Evolutionary conservation across 768 basidiomycete genomes (phyloP).

Genomic region (Heimioporus sp.): DNA sequence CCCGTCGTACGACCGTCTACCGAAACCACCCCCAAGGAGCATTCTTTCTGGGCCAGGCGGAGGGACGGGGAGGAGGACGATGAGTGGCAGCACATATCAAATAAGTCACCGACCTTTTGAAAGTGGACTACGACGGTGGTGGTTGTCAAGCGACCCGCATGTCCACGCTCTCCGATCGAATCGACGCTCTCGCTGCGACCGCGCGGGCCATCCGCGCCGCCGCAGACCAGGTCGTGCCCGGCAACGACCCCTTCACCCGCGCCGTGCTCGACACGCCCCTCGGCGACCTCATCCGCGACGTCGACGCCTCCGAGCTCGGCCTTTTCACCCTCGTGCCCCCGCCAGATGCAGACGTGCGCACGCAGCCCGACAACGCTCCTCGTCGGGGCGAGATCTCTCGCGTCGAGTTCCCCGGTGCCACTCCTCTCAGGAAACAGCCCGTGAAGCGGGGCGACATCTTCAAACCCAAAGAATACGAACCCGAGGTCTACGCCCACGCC

Average conservation of each 20-base stretch:
- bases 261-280: constrained; percentile 64
- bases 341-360: constrained; percentile 31
- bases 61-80: not conserved
- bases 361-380: constrained; percentile 22
- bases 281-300: constrained; percentile 77
- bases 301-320: constrained; percentile 75
- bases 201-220: constrained; percentile 51
- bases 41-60: constrained; percentile 11
- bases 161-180: constrained; percentile 62
- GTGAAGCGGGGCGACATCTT: constrained; percentile 37
- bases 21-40: constrained; percentile 19
- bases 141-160: constrained; percentile 33
- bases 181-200: constrained; percentile 58
- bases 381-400: constrained; percentile 52
- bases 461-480: constrained; percentile 49
- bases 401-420: constrained; percentile 65
- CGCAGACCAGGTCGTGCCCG: constrained; percentile 33
- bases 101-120: constrained; percentile 20
- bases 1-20: constrained; percentile 20
- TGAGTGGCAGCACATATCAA: constrained; percentile 6
- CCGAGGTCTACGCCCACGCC: constrained; percentile 74
- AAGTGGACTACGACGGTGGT: not conserved
- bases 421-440: constrained; percentile 55
- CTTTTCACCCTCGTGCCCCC: constrained; percentile 60
- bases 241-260: constrained; percentile 48